phyloP scores from a whole-genome alignment of 495 filamentous ascomycete species.

The Aspergillus taichungensis region DNA sequence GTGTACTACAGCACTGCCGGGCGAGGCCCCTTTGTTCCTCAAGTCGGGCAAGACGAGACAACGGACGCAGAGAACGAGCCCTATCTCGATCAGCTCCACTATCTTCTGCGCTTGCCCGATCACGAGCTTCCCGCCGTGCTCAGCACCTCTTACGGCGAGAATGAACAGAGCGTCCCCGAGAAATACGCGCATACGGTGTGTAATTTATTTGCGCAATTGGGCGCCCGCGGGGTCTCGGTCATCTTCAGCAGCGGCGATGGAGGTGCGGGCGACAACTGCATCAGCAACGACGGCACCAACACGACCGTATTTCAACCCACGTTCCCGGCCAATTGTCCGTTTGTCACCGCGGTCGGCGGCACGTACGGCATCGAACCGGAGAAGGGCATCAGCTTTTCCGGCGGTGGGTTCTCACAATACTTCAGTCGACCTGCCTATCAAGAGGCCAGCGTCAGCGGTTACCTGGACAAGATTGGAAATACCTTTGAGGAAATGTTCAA shows the following conservation, averaged over 20 bases:
- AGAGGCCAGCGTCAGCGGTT: conserved; percentile 43
- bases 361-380: conserved; percentile 48
- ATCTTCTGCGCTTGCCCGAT: conserved; percentile 52
- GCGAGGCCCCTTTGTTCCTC: conserved; percentile 46
- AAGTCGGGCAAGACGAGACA: conserved; percentile 34
- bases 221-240: conserved; percentile 62
- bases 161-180: conserved; percentile 42
- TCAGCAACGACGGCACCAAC: conserved; percentile 56
- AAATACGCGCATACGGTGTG: conserved; percentile 58
- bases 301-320: conserved; percentile 53
- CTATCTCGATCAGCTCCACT: conserved; percentile 71
- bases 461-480: conserved; percentile 35
- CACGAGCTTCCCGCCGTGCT: conserved; percentile 62
- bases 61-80: conserved; percentile 61
- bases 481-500: conserved; percentile 46
- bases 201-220: conserved; percentile 62
- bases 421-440: conserved; percentile 61
- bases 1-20: conserved; percentile 62
- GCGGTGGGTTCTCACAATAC: conserved; percentile 65
- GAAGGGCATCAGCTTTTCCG: conserved; percentile 47
- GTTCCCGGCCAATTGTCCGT: conserved; percentile 76
- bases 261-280: conserved; percentile 51
- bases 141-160: conserved; percentile 58
- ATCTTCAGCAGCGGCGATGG: conserved; percentile 68
- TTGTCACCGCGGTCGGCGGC: conserved; percentile 69